phyloP scores from a whole-genome alignment of 768 basidiomycete genomes.

The Brasilioporus rufonigricans region DNA sequence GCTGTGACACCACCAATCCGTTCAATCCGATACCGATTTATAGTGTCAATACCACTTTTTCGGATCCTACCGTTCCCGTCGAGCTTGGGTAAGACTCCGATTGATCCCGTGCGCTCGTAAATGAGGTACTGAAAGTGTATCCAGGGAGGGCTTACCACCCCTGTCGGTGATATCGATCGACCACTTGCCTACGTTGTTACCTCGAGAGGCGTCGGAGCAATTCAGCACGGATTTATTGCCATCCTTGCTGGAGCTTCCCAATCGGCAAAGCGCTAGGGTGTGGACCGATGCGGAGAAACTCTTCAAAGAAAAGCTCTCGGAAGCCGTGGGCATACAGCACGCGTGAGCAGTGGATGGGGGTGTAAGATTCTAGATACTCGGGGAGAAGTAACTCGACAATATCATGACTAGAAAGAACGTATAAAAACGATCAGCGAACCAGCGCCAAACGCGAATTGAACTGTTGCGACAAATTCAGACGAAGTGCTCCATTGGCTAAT shows the following conservation, averaged over 20 bases:
- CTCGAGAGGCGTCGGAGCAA: conserved; percentile 95
- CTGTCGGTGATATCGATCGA: conserved; percentile 93
- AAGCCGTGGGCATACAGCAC: conserved; percentile 37
- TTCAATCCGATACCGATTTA: conserved; percentile 98
- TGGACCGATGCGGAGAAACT: conserved; percentile 88
- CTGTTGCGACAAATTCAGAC: not conserved
- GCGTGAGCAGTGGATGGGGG: not conserved
- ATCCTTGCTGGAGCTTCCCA: conserved; percentile 74
- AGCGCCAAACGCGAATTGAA: not conserved
- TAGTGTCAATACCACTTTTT: conserved; percentile 89
- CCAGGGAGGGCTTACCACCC: conserved; percentile 59
- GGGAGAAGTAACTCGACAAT: not conserved
- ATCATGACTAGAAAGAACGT: not conserved
- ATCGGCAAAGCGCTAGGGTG: conserved; percentile 63
- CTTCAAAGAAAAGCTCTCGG: conserved; percentile 65
- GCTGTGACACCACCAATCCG: conserved; percentile 98
- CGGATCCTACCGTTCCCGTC: conserved; percentile 86
- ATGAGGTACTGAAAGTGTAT: conserved; percentile 7
- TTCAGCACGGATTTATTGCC: conserved; percentile 88
- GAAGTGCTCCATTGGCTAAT: not conserved
- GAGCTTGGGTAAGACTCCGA: conserved; percentile 63
- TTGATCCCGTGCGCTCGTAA: not conserved
- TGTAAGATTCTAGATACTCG: not conserved
- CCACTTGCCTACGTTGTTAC: conserved; percentile 92
- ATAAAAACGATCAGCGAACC: not conserved